Conservation (phyloP, 208 protist genomes). For the Wallacemonas rigidus region DNA sequence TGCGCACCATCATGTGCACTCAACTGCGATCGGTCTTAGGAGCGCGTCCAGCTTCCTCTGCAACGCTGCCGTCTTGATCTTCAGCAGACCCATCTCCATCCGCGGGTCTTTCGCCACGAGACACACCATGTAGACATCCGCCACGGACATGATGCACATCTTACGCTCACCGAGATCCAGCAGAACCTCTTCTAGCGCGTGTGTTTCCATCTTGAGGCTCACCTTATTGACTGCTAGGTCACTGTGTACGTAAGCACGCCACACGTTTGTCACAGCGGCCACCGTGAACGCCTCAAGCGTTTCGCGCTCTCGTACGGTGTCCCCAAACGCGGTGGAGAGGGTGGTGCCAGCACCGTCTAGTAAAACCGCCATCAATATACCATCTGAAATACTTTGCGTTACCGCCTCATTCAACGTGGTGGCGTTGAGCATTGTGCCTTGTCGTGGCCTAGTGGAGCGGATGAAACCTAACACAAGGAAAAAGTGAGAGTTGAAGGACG, state of each 20-base stretch:
- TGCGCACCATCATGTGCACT: not conserved
- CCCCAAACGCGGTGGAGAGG: slow-evolving; percentile 14
- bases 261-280: slow-evolving; percentile 74
- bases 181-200: slow-evolving; percentile 79
- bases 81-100: slow-evolving; percentile 75
- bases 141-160: slow-evolving; percentile 79
- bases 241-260: slow-evolving; percentile 66
- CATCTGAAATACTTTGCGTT: slow-evolving; percentile 46
- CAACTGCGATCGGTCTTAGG: slow-evolving; percentile 54
- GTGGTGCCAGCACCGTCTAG: slow-evolving; percentile 57
- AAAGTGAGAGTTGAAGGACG: slow-evolving; percentile 7
- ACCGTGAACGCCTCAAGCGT: slow-evolving; percentile 51
- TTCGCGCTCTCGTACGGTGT: slow-evolving; percentile 18
- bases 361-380: slow-evolving; percentile 56
- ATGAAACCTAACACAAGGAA: slow-evolving; percentile 18
- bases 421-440: slow-evolving; percentile 66
- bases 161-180: slow-evolving; percentile 61
- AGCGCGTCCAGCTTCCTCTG: slow-evolving; percentile 62
- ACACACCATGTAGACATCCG: slow-evolving; percentile 54
- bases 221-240: slow-evolving; percentile 67
- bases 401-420: slow-evolving; percentile 59
- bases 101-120: slow-evolving; percentile 32
- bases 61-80: slow-evolving; percentile 76
- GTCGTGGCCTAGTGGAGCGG: slow-evolving; percentile 6
- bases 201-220: slow-evolving; percentile 51